These are phyloP conservation scores for Sphaerulina vaccinii DNA, from an alignment of 2,329 filamentous ascomycete genomes.

Conservation along the genomic window DNA sequence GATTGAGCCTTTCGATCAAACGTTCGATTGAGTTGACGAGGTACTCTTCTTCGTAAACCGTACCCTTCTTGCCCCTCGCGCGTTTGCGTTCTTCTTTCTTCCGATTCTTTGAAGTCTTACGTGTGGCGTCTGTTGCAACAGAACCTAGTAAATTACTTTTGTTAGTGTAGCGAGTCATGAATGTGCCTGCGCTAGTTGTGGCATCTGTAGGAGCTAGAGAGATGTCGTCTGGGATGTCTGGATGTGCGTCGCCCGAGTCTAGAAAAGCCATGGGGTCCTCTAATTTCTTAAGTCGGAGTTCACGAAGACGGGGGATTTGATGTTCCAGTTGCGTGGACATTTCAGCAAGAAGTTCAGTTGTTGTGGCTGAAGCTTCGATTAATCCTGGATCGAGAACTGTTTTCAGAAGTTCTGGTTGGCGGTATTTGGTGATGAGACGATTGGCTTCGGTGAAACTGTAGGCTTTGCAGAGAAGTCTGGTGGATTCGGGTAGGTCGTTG, in stretches of 20 bases:
- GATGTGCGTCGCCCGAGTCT: conserved; percentile 60
- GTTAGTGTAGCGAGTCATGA: conserved; percentile 91
- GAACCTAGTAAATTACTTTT: conserved; percentile 61
- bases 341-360: conserved; percentile 89
- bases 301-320: conserved; percentile 80
- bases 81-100: conserved; percentile 91
- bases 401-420: conserved; percentile 61
- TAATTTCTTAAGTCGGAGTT: conserved; percentile 76
- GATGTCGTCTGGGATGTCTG: conserved; percentile 84
- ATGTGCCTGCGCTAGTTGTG: conserved; percentile 68
- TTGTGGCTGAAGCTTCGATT: conserved; percentile 74
- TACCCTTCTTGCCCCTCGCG: conserved; percentile 90
- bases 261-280: conserved; percentile 87
- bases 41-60: conserved; percentile 97
- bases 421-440: conserved; percentile 66
- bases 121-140: conserved; percentile 68
- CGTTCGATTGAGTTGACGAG: conserved; percentile 82
- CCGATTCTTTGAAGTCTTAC: conserved; percentile 84
- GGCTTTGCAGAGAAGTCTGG: conserved; percentile 79
- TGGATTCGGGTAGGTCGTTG: conserved; percentile 65
- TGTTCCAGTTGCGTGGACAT: conserved; percentile 81
- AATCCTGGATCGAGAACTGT: conserved; percentile 74
- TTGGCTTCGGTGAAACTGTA: conserved; percentile 88
- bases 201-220: conserved; percentile 84
- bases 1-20: conserved; percentile 78